Conservation (phyloP, 306 rosid genomes). For the Lupinus albus region DNA sequence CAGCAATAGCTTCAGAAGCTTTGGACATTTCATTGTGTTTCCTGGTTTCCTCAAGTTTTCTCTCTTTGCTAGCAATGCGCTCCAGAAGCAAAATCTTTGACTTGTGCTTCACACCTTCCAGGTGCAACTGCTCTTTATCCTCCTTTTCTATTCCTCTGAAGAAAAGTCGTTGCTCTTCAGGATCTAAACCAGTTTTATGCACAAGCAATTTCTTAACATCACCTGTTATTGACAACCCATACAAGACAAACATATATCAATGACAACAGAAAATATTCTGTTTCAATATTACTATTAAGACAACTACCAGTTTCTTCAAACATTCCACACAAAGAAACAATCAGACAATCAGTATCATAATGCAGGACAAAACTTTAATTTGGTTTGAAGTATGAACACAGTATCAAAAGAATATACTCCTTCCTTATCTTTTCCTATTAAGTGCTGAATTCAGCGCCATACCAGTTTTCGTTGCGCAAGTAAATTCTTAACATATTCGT, state of each 20-base stretch:
- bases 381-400: not conserved
- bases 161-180: slow-evolving; percentile 68
- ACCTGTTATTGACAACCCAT: slow-evolving; percentile 52
- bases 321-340: not conserved
- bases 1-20: slow-evolving; percentile 66
- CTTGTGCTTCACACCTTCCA: slow-evolving; percentile 77
- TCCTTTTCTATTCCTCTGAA: slow-evolving; percentile 85
- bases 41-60: slow-evolving; percentile 57
- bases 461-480: slow-evolving; percentile 48
- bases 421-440: slow-evolving; percentile 60
- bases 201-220: slow-evolving; percentile 66
- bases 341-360: not conserved
- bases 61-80: slow-evolving; percentile 55
- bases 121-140: slow-evolving; percentile 66
- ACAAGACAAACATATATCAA: slow-evolving; percentile 30
- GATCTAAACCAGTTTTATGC: slow-evolving; percentile 62
- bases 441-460: slow-evolving; percentile 49
- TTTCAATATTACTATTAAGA: slow-evolving; percentile 17
- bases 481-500: slow-evolving; percentile 50
- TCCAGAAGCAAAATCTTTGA: slow-evolving; percentile 75
- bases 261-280: slow-evolving; percentile 8
- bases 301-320: slow-evolving; percentile 12
- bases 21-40: slow-evolving; percentile 53
- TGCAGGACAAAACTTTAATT: slow-evolving; percentile 6
- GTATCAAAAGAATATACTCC: slow-evolving; percentile 15